phyloP scores from a whole-genome alignment of 2,329 filamentous ascomycete species.

The Neonectria faginata region DNA sequence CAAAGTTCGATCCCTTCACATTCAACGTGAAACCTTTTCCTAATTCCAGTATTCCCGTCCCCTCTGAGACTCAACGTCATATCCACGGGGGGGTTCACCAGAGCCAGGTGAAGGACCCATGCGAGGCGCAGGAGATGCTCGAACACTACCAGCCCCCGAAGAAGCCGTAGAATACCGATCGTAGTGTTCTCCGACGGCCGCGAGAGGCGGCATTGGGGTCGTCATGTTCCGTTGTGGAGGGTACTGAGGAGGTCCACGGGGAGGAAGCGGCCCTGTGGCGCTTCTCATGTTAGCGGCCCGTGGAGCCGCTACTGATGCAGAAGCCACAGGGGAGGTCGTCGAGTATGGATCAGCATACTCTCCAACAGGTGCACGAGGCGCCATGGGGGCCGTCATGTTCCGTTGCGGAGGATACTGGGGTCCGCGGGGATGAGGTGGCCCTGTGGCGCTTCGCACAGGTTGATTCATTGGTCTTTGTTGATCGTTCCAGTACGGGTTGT shows the following conservation, averaged over 20 bases:
- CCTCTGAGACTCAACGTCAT: constrained; percentile 53
- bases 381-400: constrained; percentile 59
- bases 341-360: constrained; percentile 47
- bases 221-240: constrained; percentile 61
- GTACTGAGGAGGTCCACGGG: constrained; percentile 50
- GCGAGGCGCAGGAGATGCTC: constrained; percentile 17
- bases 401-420: constrained; percentile 55
- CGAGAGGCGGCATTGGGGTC: constrained; percentile 52
- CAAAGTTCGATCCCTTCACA: constrained; percentile 24
- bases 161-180: constrained; percentile 42
- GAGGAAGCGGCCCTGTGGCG: constrained; percentile 53
- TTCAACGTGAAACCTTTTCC: constrained; percentile 5
- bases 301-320: constrained; percentile 1
- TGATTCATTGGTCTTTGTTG: constrained; percentile 41
- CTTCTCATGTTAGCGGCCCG: constrained; percentile 48
- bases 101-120: constrained; percentile 35
- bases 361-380: constrained; percentile 44
- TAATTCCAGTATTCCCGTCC: constrained; percentile 45
- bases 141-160: constrained; percentile 35
- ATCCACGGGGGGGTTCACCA: constrained; percentile 49
- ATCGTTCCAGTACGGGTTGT: constrained; percentile 40
- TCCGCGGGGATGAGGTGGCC: constrained; percentile 50
- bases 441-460: constrained; percentile 55
- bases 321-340: constrained; percentile 30
- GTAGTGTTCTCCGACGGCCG: constrained; percentile 44